Evolutionary conservation across 2,329 filamentous ascomycete genomes (phyloP).

Genomic region (Decorospora gaudefroyi): DNA sequence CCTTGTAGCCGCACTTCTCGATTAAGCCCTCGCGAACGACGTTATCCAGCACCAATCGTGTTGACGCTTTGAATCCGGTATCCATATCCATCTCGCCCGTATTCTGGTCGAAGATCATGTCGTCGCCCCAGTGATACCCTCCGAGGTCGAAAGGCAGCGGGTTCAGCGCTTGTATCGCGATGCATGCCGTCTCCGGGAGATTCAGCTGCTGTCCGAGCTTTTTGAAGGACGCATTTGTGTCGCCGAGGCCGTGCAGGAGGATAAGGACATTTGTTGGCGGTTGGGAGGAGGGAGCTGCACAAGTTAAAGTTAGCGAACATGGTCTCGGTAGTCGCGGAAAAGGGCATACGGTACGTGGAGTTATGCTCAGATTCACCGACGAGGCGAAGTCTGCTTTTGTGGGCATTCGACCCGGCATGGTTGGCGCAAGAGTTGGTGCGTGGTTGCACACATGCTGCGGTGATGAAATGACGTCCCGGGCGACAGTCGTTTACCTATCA

Average conservation of each 20-base stretch:
- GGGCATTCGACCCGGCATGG: slow-evolving; percentile 52
- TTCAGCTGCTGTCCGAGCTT: slow-evolving; percentile 69
- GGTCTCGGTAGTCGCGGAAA: slow-evolving; percentile 20
- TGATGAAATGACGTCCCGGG: slow-evolving; percentile 1
- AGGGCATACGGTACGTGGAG: slow-evolving; percentile 46
- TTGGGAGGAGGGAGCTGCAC: slow-evolving; percentile 52
- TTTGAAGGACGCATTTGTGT: slow-evolving; percentile 70
- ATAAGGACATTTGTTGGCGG: slow-evolving; percentile 75
- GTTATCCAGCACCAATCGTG: slow-evolving; percentile 50
- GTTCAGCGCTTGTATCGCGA: slow-evolving; percentile 73
- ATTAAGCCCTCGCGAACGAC: slow-evolving; percentile 54
- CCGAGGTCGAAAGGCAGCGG: slow-evolving; percentile 70
- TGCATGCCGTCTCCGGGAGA: slow-evolving; percentile 75
- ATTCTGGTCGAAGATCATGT: slow-evolving; percentile 60
- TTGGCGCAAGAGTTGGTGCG: slow-evolving; percentile 14
- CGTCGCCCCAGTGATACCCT: slow-evolving; percentile 66
- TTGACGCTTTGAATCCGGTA: slow-evolving; percentile 55
- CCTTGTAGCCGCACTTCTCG: slow-evolving; percentile 55
- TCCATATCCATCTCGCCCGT: slow-evolving; percentile 60
- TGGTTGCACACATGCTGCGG: slow-evolving; percentile 22
- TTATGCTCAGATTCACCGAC: slow-evolving; percentile 49
- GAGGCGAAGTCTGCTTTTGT: slow-evolving; percentile 50
- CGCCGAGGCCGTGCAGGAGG: slow-evolving; percentile 83
- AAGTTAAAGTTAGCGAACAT: too few relatives aligned
- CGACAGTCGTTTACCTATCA: slow-evolving; percentile 6